Conservation (phyloP, 306 rosid genomes). For the Astragalus glycyphyllos region DNA sequence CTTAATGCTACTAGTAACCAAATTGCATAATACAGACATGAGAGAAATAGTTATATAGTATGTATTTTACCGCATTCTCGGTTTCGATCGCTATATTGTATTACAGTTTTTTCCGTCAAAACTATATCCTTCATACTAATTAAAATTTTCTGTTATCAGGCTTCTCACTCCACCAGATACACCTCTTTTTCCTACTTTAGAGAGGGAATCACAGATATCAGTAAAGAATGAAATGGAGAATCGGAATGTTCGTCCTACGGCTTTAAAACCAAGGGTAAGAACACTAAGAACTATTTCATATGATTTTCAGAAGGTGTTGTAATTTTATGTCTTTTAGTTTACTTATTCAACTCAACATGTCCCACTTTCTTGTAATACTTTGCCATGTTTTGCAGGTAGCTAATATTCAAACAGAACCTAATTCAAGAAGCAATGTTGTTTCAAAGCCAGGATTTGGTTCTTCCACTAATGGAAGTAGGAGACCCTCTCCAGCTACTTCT, state of each 20-base stretch:
- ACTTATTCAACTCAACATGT: too few relatives aligned
- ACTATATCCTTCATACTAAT: constrained; percentile 24
- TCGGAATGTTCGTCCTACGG: constrained; percentile 56
- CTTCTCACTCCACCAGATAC: constrained; percentile 85
- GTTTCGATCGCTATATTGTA: constrained; percentile 24
- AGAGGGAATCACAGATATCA: constrained; percentile 65
- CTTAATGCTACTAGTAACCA: constrained; percentile 8
- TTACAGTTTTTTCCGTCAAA: constrained; percentile 7
- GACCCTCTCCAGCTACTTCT: constrained; percentile 54
- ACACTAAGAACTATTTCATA: constrained; percentile 37
- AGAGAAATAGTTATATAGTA: background rate
- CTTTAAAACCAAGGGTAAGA: constrained; percentile 73
- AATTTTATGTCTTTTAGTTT: too few relatives aligned
- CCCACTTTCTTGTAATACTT: constrained; percentile 37
- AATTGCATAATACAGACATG: constrained; percentile 16
- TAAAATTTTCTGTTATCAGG: constrained; percentile 55
- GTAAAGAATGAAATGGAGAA: constrained; percentile 48
- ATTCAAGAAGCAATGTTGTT: constrained; percentile 52
- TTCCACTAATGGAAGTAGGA: constrained; percentile 52
- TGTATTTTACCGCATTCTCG: constrained; percentile 25
- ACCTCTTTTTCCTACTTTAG: constrained; percentile 74
- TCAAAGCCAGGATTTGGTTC: constrained; percentile 62
- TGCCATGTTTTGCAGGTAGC: constrained; percentile 55
- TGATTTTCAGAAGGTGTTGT: too few relatives aligned
- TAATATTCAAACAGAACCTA: constrained; percentile 67